phyloP scores from a whole-genome alignment of 352 stramenopile species.

The Elongisporangium undulatum region DNA sequence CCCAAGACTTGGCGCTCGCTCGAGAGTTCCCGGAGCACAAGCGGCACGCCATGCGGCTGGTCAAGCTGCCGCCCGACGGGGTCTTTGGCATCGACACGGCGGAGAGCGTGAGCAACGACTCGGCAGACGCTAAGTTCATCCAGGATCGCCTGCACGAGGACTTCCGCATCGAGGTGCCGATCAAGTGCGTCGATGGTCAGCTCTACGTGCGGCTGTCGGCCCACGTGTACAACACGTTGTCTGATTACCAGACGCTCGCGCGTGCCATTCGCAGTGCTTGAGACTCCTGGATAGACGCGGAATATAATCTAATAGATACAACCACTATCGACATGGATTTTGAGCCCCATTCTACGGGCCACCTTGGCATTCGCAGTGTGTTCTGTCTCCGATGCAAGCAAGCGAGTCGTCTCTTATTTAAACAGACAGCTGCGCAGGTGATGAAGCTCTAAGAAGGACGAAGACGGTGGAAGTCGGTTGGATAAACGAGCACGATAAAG shows the following conservation, averaged over 20 bases:
- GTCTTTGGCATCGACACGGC: conserved; percentile 44
- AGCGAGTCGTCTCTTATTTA: no score
- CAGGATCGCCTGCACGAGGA: conserved; percentile 86
- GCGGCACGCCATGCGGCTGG: conserved; percentile 69
- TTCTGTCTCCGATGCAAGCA: no score
- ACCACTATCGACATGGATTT: background rate
- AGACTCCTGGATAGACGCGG: conserved; percentile 6
- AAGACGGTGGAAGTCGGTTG: no score
- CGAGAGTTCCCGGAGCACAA: conserved; percentile 46
- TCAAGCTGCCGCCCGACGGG: conserved; percentile 44
- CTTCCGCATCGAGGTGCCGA: conserved; percentile 87
- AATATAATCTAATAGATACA: background rate
- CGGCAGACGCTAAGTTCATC: conserved; percentile 85
- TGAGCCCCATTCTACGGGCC: background rate
- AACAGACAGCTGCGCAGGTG: no score
- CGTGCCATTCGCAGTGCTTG: conserved; percentile 6
- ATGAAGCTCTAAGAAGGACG: no score
- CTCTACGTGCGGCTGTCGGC: conserved; percentile 90
- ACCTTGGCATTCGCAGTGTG: no score
- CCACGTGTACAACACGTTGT: conserved; percentile 90
- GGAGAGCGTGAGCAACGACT: conserved; percentile 40
- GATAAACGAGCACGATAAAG: no score
- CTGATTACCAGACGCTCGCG: conserved; percentile 80
- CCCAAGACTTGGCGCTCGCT: conserved; percentile 26
- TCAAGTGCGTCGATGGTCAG: conserved; percentile 87